A percentile compares a stretch with the other conserved stretches of the same genome.
phyloP scores from a whole-genome alignment of 2,329 filamentous ascomycete genomes.

The Coniochaeta hoffmannii region DNA sequence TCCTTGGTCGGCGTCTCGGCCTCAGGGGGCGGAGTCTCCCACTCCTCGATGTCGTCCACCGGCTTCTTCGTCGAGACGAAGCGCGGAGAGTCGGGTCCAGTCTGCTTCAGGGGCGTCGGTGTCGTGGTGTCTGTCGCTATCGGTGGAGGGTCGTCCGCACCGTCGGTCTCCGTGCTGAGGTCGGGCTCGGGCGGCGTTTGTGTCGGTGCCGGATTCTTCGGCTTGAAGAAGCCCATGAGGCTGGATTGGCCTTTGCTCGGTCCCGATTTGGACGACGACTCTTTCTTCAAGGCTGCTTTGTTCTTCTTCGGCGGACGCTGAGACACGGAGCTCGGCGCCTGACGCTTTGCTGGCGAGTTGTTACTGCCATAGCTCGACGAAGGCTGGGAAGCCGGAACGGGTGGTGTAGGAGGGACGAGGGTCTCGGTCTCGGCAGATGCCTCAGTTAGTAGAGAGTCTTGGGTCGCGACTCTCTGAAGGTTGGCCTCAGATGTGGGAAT shows the following conservation, averaged over 20 bases:
- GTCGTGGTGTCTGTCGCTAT: neutral
- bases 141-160: neutral
- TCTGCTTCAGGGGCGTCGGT: neutral
- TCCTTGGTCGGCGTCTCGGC: conserved; percentile 12
- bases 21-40: neutral
- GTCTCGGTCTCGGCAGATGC: neutral
- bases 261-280: conserved; percentile 24
- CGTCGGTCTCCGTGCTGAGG: neutral
- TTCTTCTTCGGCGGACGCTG: conserved; percentile 28
- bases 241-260: conserved; percentile 39
- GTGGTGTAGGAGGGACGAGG: neutral
- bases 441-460: neutral
- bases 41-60: neutral
- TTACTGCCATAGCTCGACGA: neutral
- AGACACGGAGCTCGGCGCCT: conserved; percentile 9
- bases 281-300: conserved; percentile 22
- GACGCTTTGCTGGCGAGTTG: conserved; percentile 10
- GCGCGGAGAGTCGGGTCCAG: neutral
- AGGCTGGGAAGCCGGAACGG: neutral
- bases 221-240: conserved; percentile 73
- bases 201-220: conserved; percentile 32
- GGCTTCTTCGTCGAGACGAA: neutral
- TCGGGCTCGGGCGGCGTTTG: neutral
- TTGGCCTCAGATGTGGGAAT: neutral
- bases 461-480: neutral